Evolutionary conservation across 2,329 filamentous ascomycete genomes (phyloP).

Genomic region (Cladophialophora psammophila): DNA sequence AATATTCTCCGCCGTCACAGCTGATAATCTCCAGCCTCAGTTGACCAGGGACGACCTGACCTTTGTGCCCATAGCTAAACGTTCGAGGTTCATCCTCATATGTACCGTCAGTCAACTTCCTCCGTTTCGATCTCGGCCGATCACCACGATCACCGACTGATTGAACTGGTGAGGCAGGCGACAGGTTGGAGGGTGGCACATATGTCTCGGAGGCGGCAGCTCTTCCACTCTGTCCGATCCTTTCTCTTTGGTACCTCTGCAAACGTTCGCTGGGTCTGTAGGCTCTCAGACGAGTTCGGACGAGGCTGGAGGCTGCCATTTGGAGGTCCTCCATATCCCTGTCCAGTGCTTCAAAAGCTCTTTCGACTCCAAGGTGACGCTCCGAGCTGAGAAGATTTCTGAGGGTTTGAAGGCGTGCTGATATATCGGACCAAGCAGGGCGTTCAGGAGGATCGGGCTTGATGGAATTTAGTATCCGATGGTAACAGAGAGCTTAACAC

Average conservation of each 20-base stretch:
- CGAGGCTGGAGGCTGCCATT: constrained; percentile 41
- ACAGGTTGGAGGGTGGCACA: constrained; percentile 22
- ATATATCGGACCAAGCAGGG: constrained; percentile 38
- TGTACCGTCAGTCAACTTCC: constrained; percentile 73
- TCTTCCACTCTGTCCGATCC: constrained; percentile 32
- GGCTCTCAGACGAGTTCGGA: constrained; percentile 40
- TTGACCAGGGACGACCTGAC: constrained; percentile 82
- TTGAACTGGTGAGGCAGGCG: constrained; percentile 17
- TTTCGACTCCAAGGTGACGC: constrained; percentile 44
- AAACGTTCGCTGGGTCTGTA: constrained; percentile 42
- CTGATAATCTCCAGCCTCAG: constrained; percentile 87
- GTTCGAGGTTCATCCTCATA: constrained; percentile 56
- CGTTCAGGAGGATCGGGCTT: constrained; percentile 47
- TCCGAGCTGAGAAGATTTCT: constrained; percentile 50
- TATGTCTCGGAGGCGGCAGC: constrained; percentile 27
- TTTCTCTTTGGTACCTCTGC: constrained; percentile 36
- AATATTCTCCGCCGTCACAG: constrained; percentile 80
- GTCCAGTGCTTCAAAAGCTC: constrained; percentile 50
- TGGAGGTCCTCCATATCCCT: constrained; percentile 47
- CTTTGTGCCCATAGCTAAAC: constrained; percentile 84
- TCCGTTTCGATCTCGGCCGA: constrained; percentile 67
- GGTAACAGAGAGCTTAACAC: constrained; percentile 13
- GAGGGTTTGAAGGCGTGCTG: constrained; percentile 47
- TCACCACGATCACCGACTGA: constrained; percentile 40
- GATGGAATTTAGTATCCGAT: constrained; percentile 18